phyloP scores from a whole-genome alignment of 768 basidiomycete genomes.

The Auriscalpium orientale region DNA sequence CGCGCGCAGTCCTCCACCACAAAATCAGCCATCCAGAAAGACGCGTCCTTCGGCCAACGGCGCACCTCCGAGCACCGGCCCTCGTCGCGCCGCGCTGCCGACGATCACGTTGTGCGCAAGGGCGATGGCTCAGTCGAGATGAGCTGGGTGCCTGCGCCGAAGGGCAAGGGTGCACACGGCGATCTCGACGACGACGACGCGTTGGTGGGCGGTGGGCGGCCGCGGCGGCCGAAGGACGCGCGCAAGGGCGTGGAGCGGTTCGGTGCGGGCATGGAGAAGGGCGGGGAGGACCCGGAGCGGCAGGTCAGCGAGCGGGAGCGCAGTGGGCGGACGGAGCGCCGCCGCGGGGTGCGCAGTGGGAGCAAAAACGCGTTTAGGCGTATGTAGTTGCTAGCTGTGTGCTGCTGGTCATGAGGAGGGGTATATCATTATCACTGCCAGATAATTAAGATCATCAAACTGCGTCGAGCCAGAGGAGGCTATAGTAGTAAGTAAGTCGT shows the following conservation, averaged over 20 bases:
- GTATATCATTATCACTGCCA: no score
- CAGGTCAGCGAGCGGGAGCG: conserved; percentile 59
- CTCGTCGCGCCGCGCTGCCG: neutral
- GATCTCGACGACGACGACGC: conserved; percentile 26
- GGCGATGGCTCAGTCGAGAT: conserved; percentile 74
- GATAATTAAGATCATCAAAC: no score
- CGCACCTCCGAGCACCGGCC: conserved; percentile 24
- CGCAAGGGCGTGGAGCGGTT: conserved; percentile 70
- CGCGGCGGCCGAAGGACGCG: conserved; percentile 27
- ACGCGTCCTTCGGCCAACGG: conserved; percentile 68
- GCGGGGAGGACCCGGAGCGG: conserved; percentile 39
- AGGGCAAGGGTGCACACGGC: neutral
- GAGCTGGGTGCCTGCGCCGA: conserved; percentile 64
- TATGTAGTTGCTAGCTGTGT: conserved; percentile 9
- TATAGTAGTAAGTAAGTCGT: no score
- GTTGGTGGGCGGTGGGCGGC: conserved; percentile 4
- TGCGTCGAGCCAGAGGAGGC: no score
- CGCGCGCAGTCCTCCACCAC: conserved; percentile 31
- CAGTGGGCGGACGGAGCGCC: conserved; percentile 69
- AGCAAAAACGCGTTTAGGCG: conserved; percentile 73
- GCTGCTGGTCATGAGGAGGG: no score
- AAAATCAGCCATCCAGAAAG: conserved; percentile 33
- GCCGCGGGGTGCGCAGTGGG: conserved; percentile 79
- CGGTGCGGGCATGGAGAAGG: conserved; percentile 86
- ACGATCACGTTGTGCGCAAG: conserved; percentile 17